These are phyloP conservation scores for Coccomyxa subellipsoidea DNA, from an alignment of 163 green algal genomes.

Conservation along the genomic window DNA sequence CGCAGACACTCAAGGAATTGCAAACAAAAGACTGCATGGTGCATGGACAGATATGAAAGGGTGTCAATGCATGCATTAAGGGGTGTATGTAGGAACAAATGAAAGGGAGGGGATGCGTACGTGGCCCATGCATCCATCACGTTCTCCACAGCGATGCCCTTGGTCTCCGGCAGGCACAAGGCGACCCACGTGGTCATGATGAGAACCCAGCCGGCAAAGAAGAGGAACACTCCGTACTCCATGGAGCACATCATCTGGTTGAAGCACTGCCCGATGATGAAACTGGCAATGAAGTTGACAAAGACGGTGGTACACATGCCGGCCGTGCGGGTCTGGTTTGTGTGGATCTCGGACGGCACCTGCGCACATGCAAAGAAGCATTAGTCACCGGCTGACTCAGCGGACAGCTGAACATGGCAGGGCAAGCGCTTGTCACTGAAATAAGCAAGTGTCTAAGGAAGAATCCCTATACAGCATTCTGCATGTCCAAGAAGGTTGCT, in stretches of 20 bases:
- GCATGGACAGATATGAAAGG: background rate
- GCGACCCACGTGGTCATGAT: constrained; percentile 20
- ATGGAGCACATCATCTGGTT: constrained; percentile 4
- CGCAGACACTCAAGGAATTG: too few relatives aligned
- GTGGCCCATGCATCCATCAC: background rate
- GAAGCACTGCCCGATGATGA: constrained; percentile 10
- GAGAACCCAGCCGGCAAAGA: constrained; percentile 26
- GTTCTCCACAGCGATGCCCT: background rate
- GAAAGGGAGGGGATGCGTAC: background rate
- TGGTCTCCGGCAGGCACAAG: constrained; percentile 58
- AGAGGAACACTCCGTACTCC: constrained; percentile 14
- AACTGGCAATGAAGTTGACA: constrained; percentile 51
- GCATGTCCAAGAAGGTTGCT: too few relatives aligned
- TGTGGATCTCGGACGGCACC: constrained; percentile 50
- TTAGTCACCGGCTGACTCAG: background rate
- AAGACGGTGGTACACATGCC: constrained; percentile 51
- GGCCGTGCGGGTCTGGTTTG: constrained; percentile 61
- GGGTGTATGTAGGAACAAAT: too few relatives aligned
- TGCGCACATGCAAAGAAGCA: background rate
- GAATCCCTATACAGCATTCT: too few relatives aligned
- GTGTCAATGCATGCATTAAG: background rate
- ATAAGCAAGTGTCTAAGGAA: too few relatives aligned
- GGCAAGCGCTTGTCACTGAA: too few relatives aligned
- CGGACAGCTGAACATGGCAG: background rate
- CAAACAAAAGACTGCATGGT: too few relatives aligned